phyloP scores from a whole-genome alignment of 257 asterid species.

The Plantago ovata region DNA sequence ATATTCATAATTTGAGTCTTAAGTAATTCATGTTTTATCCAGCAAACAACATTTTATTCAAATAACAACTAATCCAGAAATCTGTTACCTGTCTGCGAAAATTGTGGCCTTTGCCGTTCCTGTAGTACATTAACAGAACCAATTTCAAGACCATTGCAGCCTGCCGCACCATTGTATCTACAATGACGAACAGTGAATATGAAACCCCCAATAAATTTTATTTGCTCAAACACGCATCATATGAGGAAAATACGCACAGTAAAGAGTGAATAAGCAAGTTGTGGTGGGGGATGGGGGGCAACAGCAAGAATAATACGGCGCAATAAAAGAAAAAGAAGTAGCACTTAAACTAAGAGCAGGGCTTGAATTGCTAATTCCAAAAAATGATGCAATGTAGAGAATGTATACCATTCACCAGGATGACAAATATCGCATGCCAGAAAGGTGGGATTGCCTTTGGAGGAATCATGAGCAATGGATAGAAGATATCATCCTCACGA shows the following conservation, averaged over 20 bases:
- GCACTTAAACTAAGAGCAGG: background rate
- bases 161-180: constrained; percentile 79
- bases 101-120: constrained; percentile 71
- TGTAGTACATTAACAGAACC: constrained; percentile 57
- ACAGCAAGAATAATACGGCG: constrained; percentile 9
- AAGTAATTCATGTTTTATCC: constrained; percentile 2
- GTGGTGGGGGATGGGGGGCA: background rate
- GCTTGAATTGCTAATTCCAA: too few relatives aligned
- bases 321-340: background rate
- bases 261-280: background rate
- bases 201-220: too few relatives aligned
- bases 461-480: constrained; percentile 68
- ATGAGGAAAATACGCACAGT: too few relatives aligned
- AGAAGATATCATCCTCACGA: constrained; percentile 48
- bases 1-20: background rate
- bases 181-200: constrained; percentile 8
- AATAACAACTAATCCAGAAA: background rate
- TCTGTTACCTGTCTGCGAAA: constrained; percentile 69
- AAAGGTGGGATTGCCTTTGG: constrained; percentile 78
- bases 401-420: constrained; percentile 66
- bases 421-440: constrained; percentile 75
- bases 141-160: constrained; percentile 74
- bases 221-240: too few relatives aligned
- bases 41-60: background rate
- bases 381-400: constrained; percentile 2